Percentiles rank a stretch among this genome's conserved stretches.
Conservation (phyloP, 306 rosid genomes). For the Vigna unguiculata region DNA sequence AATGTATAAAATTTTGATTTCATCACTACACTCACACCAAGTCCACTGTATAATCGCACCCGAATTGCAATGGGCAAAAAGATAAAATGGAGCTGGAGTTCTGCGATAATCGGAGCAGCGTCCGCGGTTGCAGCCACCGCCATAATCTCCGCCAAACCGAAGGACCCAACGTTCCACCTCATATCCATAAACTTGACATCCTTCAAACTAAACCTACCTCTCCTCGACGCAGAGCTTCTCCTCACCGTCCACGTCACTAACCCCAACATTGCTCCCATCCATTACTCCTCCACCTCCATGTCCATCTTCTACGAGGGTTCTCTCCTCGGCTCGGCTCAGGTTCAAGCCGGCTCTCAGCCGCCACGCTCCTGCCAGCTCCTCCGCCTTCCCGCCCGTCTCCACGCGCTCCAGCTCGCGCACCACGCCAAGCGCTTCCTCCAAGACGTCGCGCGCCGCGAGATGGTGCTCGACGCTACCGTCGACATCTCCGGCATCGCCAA, state of each 20-base stretch:
- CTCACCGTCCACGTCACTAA: conserved; percentile 88
- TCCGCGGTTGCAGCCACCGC: conserved; percentile 70
- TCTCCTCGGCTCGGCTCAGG: conserved; percentile 80
- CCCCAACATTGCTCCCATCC: conserved; percentile 78
- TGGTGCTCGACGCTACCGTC: conserved; percentile 75
- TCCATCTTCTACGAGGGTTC: conserved; percentile 84
- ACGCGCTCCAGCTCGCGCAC: conserved; percentile 68
- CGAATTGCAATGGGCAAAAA: conserved; percentile 43
- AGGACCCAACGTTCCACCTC: conserved; percentile 80
- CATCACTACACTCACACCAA: too few relatives aligned
- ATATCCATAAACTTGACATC: conserved; percentile 79
- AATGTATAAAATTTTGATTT: too few relatives aligned
- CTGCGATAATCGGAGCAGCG: conserved; percentile 79
- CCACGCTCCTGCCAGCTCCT: conserved; percentile 75
- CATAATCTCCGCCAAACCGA: conserved; percentile 69
- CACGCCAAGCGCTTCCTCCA: conserved; percentile 60
- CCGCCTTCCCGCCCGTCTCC: conserved; percentile 75
- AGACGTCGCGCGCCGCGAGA: conserved; percentile 74
- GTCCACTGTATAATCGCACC: too few relatives aligned
- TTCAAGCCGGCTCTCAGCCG: conserved; percentile 77
- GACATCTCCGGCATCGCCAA: conserved; percentile 76
- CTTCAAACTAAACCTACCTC: conserved; percentile 67
- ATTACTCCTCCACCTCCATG: conserved; percentile 83
- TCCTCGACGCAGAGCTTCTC: conserved; percentile 70
- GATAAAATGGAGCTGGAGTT: conserved; percentile 68